Evolutionary conservation across 2,329 filamentous ascomycete genomes (phyloP).

Genomic region (Talaromyces sp.): DNA sequence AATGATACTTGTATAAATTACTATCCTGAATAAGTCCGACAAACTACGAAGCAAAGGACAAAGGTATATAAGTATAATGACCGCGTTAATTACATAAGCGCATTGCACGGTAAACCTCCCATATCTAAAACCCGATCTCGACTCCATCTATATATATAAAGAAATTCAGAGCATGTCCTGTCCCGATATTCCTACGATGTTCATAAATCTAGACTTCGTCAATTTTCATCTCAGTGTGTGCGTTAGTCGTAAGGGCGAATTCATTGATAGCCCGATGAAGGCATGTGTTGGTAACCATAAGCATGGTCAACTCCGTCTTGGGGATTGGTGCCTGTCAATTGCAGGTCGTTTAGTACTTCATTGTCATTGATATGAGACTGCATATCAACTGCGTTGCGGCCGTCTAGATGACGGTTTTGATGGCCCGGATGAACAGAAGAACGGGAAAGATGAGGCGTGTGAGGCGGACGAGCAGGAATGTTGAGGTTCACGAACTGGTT

Average conservation of each 20-base stretch:
- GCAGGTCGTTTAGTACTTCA: neutral
- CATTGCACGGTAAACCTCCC: neutral
- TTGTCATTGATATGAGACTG: neutral
- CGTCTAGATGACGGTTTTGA: constrained; percentile 2
- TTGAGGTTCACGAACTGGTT: constrained; percentile 19
- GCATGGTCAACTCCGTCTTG: neutral
- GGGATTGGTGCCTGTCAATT: neutral
- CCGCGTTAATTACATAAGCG: neutral
- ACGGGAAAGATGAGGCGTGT: neutral
- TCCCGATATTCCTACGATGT: neutral
- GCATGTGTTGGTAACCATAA: constrained; percentile 1
- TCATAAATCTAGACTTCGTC: neutral
- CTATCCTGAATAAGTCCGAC: neutral
- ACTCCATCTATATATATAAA: constrained; percentile 10
- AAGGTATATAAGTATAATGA: neutral
- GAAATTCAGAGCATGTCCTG: neutral
- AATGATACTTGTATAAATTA: neutral
- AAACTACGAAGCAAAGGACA: neutral
- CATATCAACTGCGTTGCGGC: neutral
- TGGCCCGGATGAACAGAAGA: neutral
- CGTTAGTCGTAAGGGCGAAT: neutral
- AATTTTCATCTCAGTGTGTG: neutral
- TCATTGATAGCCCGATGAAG: constrained; percentile 5
- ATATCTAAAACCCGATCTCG: neutral
- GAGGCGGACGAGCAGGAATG: neutral